Evolutionary conservation across 768 basidiomycete species (phyloP).

Genomic region (Leucosporidium yakuticum): DNA sequence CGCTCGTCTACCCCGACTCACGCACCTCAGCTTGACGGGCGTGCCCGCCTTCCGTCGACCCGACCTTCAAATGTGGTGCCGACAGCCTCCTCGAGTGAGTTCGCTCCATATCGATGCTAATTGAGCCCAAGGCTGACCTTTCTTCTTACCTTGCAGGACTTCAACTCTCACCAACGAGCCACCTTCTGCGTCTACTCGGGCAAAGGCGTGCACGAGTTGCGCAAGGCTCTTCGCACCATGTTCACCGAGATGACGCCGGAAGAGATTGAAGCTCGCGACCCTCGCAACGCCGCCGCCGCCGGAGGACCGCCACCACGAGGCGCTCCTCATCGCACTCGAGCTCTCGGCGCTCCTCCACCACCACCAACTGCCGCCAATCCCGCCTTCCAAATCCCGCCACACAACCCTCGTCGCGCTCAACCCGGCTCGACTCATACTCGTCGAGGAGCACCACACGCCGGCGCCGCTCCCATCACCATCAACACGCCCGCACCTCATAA

Average conservation of each 20-base stretch:
- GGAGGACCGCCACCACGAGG: not conserved
- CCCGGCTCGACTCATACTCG: too few species aligned
- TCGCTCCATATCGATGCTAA: not conserved
- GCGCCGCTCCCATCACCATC: too few species aligned
- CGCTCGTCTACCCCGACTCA: conserved; percentile 78
- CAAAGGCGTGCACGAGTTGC: conserved; percentile 74
- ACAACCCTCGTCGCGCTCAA: too few species aligned
- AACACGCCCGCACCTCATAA: too few species aligned
- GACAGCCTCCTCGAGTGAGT: conserved; percentile 74
- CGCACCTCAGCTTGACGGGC: conserved; percentile 96
- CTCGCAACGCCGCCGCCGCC: not conserved
- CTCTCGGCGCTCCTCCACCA: not conserved
- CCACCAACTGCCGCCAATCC: not conserved
- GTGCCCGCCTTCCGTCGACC: conserved; percentile 79
- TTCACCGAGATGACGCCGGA: not conserved
- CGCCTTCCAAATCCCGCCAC: not conserved
- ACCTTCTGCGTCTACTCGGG: conserved; percentile 97
- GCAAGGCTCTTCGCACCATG: conserved; percentile 55
- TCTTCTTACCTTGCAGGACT: conserved; percentile 57
- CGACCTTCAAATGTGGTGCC: conserved; percentile 83
- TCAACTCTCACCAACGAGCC: conserved; percentile 77
- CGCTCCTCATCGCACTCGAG: not conserved
- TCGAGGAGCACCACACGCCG: too few species aligned
- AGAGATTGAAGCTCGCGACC: conserved; percentile 2
- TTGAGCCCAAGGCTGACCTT: not conserved